Base-by-base conservation (phyloP, 345 rosid genomes). In the Eucalyptus curtisii region DNA sequence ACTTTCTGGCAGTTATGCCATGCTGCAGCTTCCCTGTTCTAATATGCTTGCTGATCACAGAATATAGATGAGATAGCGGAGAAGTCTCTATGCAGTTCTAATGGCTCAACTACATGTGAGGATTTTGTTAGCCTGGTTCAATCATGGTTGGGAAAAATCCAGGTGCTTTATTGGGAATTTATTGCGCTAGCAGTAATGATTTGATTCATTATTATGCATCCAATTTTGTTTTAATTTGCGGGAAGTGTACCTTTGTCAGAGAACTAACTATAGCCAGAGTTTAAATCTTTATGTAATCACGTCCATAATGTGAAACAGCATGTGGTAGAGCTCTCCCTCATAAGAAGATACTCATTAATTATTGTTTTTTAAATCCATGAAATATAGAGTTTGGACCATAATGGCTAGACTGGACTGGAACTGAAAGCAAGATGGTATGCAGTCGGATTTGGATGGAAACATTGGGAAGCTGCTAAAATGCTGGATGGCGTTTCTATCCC, bases 71-170 rank as follows among this genome's bases (percentile, higher is more conserved):
- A 98, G 92, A 97, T 98, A 89, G 87, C 92, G 37, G 96, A 95
- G 81, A 98, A 93, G 89, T 92, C 91, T 19, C 94, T 97, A 71
- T 87, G 31, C 64, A 95, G 97, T 88, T 90, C 84, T 88, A 96
- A 97, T 95, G 97, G 97, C 52, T 92, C 95, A 85, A 88, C 86
- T 89, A 93, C 90, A 82, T 96, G 98, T 90, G 97, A 96, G 93
- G 99, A 98, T 92, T 97, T 98, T 90, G 97, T 97, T 87, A 86
- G 90, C 90, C 93, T 95, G 88, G 99, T 93, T 71, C 98, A 95
- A 92, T 89, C 93, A 81, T 96, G 99, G 97, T 86, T 96, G 90
- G 92, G 89, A 88, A 98, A 95, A 92, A 94, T 97, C 88, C 93
- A 97, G 99, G 99, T 97, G 27, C 49, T 31, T 49, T 19, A 49